Evolutionary conservation across 2,329 filamentous ascomycete genomes (phyloP).

Genomic region (Pseudogymnoascus sp.): DNA sequence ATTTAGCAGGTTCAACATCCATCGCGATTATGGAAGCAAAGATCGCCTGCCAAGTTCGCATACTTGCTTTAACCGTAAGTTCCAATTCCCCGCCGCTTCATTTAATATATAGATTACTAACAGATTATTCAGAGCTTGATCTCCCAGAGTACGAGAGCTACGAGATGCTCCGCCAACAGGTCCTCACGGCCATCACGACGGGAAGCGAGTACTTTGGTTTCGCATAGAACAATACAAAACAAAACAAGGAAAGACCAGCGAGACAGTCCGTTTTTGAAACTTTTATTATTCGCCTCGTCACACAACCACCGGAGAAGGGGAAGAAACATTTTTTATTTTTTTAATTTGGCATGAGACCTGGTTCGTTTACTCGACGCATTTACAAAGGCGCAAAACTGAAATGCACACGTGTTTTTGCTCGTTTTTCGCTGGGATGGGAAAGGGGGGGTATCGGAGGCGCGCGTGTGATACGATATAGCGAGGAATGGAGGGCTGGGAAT

Average conservation of each 20-base stretch:
- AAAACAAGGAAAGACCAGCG: slow-evolving; percentile 17
- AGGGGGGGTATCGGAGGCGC: neutral
- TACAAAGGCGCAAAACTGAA: slow-evolving; percentile 6
- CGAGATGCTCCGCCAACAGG: slow-evolving; percentile 74
- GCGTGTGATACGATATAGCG: slow-evolving; percentile 6
- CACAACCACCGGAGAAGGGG: neutral
- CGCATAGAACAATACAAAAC: slow-evolving; percentile 49
- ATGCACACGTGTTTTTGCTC: slow-evolving; percentile 1
- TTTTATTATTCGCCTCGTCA: neutral
- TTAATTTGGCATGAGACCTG: slow-evolving; percentile 1
- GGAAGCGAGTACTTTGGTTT: slow-evolving; percentile 98
- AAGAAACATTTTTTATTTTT: neutral
- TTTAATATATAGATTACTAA: slow-evolving; percentile 17
- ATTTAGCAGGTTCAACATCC: slow-evolving; percentile 95
- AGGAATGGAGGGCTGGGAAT: neutral
- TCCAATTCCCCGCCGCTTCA: slow-evolving; percentile 10
- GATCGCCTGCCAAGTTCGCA: slow-evolving; percentile 92
- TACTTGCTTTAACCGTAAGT: slow-evolving; percentile 98
- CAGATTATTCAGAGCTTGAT: slow-evolving; percentile 66
- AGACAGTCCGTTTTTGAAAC: neutral
- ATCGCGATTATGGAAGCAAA: slow-evolving; percentile 95
- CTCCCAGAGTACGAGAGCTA: slow-evolving; percentile 97
- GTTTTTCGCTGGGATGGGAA: neutral
- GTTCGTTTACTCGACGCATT: slow-evolving; percentile 5
- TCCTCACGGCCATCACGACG: slow-evolving; percentile 94